These are phyloP conservation scores for Porpolomopsis calyptriformis DNA, from an alignment of 768 basidiomycete species.

Conservation along the genomic window DNA sequence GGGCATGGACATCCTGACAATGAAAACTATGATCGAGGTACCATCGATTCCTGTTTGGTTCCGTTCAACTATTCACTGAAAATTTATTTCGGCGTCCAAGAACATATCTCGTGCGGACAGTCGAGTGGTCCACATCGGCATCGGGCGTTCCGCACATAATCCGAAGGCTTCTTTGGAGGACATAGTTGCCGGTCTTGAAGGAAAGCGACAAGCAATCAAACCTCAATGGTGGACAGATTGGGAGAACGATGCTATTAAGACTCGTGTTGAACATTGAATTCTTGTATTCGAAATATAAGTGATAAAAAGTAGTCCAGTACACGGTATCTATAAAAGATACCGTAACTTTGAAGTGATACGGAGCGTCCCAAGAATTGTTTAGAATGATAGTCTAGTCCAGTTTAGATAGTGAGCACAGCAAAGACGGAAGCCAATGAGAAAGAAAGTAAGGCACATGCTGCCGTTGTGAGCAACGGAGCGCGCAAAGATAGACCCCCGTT, in stretches of 20 bases:
- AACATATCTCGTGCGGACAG: neutral
- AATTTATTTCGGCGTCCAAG: neutral
- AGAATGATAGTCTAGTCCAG: neutral
- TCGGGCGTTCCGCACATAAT: neutral
- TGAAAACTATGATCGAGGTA: constrained; percentile 18
- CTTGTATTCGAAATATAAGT: too few relatives aligned
- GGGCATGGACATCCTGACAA: constrained; percentile 19
- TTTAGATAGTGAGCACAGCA: constrained; percentile 6
- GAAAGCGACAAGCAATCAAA: constrained; percentile 6
- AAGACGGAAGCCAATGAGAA: constrained; percentile 14
- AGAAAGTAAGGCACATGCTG: neutral
- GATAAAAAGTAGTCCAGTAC: neutral
- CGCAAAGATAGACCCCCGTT: constrained; percentile 16
- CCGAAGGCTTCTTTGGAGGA: neutral
- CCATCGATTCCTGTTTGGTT: neutral
- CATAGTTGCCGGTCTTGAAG: constrained; percentile 6
- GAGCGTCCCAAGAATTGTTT: neutral
- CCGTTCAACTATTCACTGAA: neutral
- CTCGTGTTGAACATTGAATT: too few relatives aligned
- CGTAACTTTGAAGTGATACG: neutral
- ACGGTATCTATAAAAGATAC: neutral
- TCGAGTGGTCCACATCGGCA: neutral
- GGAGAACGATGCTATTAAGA: neutral
- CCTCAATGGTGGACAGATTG: constrained; percentile 11
- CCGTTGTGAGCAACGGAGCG: neutral